These are phyloP conservation scores for Euphorbia tirucalli DNA, from an alignment of 345 rosid genomes.

Conservation along the genomic window DNA sequence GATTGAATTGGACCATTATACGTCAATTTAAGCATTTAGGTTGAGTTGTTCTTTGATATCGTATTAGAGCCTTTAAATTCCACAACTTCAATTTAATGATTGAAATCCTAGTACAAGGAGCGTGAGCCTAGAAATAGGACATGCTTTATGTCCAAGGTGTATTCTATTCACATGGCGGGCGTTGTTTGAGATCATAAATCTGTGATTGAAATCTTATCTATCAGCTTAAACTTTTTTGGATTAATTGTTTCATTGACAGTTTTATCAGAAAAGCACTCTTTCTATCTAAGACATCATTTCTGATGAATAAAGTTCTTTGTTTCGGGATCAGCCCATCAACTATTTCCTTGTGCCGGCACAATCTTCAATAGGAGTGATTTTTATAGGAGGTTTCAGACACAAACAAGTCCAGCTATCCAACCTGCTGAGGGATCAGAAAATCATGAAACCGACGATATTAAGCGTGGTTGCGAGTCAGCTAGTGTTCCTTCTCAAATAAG, in stretches of 20 bases:
- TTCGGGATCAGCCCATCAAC: conserved; percentile 31
- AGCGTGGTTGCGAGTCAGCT: conserved; percentile 22
- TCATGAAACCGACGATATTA: conserved; percentile 22
- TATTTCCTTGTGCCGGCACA: conserved; percentile 36
- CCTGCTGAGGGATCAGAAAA: conserved; percentile 23
- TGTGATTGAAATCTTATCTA: neutral
- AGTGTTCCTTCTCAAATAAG: conserved; percentile 16
- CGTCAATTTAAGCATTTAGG: neutral
- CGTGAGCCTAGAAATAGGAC: neutral
- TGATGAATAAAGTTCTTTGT: neutral
- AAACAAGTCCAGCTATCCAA: conserved; percentile 24
- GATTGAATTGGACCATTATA: neutral
- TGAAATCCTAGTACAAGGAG: neutral
- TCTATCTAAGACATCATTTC: neutral
- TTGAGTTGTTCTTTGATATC: neutral
- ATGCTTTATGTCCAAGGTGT: neutral
- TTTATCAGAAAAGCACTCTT: neutral
- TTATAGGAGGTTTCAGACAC: conserved; percentile 37
- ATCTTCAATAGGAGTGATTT: conserved; percentile 33
- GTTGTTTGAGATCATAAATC: neutral
- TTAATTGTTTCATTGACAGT: neutral
- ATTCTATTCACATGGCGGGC: neutral
- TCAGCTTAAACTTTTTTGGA: neutral
- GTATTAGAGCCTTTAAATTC: neutral
- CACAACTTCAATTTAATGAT: neutral